Evolutionary conservation across 2,329 filamentous ascomycete genomes (phyloP), one percentile per base, ranked within the genome.

Genomic region (Calonectria pseudoturangicola): DNA sequence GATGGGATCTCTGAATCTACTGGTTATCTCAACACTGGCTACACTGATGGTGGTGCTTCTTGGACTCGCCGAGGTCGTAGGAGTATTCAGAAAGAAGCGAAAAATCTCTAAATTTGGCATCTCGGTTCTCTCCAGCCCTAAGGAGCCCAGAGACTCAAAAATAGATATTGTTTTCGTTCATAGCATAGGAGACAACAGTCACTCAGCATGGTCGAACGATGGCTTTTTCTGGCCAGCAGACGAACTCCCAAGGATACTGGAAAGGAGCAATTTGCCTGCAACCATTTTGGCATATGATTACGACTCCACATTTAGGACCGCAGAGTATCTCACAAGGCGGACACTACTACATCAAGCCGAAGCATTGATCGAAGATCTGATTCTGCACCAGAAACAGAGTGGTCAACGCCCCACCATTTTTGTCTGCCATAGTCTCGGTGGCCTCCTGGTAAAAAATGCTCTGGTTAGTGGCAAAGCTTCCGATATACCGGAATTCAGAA

Each of bases 111-210:
- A 25, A 25, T 48, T 27, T 10, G 45, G 45, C 21, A 25, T 48
- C 10, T 48, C 45, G 5, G 25, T 25, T 25, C 7, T 48, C 4
- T 25, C 12, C 21, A 48, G 4, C 13, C 45, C 45, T 27, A 2
- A n/a, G 5, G 15, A 18, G 3, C 8, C 21, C 45, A 27, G 25
- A 6, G 6, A 13, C 2, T 27, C 21, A 4, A 27, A 15, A 12
- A 48, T 48, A 48, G 45, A 48, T n/a, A 48, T 48, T 16, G 45
- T 48, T 4, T 48, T 48, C 13, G 45, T 48, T 25, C 45, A 48
- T 13, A 27, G 21, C 10, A 2, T 48, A 4, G 45, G 45, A 27
- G 45, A 21, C 1, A 13, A 48, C 13, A 27, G 45, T 12, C 18
- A 27, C 10, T 13, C 45, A 9, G 45, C 45, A 8, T 48, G 45